phyloP scores from a whole-genome alignment of 768 basidiomycete genomes.

The Boletales sp. region DNA sequence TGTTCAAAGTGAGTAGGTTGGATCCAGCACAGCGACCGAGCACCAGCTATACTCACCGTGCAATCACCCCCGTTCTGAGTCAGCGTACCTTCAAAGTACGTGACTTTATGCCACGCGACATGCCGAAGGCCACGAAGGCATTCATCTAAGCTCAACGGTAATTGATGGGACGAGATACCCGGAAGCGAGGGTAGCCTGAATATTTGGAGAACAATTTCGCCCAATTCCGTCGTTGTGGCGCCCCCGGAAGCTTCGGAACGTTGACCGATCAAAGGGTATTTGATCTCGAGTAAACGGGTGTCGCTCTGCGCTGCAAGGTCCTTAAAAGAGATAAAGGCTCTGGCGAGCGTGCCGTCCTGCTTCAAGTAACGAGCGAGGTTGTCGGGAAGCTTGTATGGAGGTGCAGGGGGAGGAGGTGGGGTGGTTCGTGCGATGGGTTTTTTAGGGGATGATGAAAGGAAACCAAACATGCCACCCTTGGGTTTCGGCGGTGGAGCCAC shows the following conservation, averaged over 20 bases:
- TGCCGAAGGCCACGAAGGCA: constrained; percentile 85
- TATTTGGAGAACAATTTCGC: constrained; percentile 85
- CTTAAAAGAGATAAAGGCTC: constrained; percentile 85
- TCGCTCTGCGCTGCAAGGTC: constrained; percentile 83
- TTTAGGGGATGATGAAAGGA: constrained; percentile 70
- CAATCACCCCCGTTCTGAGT: constrained; percentile 96
- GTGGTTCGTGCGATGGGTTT: constrained; percentile 54
- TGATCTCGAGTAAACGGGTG: constrained; percentile 78
- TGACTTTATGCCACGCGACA: constrained; percentile 91
- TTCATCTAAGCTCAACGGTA: constrained; percentile 92
- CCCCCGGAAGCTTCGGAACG: constrained; percentile 50
- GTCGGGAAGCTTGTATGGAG: constrained; percentile 52
- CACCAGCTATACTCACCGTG: constrained; percentile 48
- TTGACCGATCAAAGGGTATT: constrained; percentile 78
- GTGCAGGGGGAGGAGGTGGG: constrained; percentile 30
- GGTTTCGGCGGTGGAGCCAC: constrained; percentile 50
- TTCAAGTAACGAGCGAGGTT: constrained; percentile 82
- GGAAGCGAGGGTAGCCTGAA: constrained; percentile 88
- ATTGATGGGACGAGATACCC: constrained; percentile 69
- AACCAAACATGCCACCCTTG: constrained; percentile 65
- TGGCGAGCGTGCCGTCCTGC: constrained; percentile 83
- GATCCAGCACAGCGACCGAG: not conserved
- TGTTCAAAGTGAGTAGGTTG: constrained; percentile 25
- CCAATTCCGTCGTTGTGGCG: constrained; percentile 67
- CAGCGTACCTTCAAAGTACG: constrained; percentile 88